phyloP scores from a whole-genome alignment of 257 asterid species.

The Dorcoceras hygrometricum region DNA sequence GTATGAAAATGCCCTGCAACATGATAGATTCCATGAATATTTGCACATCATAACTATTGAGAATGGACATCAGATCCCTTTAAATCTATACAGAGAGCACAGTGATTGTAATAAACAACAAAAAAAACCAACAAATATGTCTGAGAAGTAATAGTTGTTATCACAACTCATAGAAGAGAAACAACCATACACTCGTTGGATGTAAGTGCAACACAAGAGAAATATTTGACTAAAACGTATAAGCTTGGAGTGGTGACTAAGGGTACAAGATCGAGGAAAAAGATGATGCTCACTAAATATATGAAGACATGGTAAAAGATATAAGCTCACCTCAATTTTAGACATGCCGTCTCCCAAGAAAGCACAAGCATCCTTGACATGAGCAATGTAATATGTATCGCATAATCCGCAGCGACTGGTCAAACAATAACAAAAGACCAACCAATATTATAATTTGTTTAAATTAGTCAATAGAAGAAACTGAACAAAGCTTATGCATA shows the following conservation, averaged over 20 bases:
- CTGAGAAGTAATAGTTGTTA: too few relatives aligned
- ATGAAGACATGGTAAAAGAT: not conserved
- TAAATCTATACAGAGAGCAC: not conserved
- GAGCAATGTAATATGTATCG: constrained; percentile 92
- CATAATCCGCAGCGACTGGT: constrained; percentile 88
- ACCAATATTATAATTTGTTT: constrained; percentile 15
- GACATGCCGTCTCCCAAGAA: constrained; percentile 99
- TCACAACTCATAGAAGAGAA: not conserved
- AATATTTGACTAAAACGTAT: not conserved
- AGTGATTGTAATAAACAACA: not conserved
- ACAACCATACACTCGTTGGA: not conserved
- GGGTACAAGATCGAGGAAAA: constrained; percentile 1
- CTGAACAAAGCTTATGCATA: too few relatives aligned
- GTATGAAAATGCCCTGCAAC: not conserved
- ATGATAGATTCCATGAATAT: not conserved
- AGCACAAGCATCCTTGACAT: constrained; percentile 94
- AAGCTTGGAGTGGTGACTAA: not conserved
- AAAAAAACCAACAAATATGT: not conserved
- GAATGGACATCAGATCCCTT: not conserved
- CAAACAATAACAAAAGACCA: constrained; percentile 23
- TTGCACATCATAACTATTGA: not conserved
- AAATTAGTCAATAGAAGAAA: not conserved
- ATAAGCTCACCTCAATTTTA: constrained; percentile 69
- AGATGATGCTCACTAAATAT: not conserved
- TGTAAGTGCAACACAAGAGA: not conserved